Evolutionary conservation across 2,329 filamentous ascomycete genomes (phyloP).

Genomic region (Hymenoscyphus fructigenus): DNA sequence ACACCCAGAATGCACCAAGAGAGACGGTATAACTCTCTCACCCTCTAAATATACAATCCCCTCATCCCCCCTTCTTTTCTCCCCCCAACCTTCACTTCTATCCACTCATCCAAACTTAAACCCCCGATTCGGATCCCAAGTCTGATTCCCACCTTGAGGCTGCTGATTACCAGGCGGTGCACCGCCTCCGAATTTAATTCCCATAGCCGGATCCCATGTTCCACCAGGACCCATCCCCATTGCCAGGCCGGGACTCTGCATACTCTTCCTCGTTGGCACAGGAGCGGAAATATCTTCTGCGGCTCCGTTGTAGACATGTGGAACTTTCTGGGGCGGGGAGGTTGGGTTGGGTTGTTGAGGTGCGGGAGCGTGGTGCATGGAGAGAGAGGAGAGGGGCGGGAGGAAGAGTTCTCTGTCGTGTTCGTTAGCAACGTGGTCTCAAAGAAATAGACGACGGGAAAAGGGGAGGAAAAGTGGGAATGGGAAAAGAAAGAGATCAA

Average conservation of each 20-base stretch:
- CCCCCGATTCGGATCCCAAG: conserved; percentile 34
- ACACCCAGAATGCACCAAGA: not conserved
- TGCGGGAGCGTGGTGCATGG: conserved; percentile 16
- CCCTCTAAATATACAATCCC: not conserved
- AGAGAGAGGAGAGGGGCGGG: conserved; percentile 23
- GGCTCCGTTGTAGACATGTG: conserved; percentile 16
- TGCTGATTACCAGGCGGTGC: conserved; percentile 17
- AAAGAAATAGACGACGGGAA: not conserved
- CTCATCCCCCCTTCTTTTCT: not conserved
- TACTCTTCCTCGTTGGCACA: conserved; percentile 52
- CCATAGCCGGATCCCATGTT: conserved; percentile 79
- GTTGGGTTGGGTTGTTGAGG: conserved; percentile 16
- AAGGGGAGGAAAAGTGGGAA: not conserved
- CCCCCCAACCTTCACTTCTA: not conserved
- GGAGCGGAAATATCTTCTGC: conserved; percentile 43
- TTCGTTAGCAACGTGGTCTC: not conserved
- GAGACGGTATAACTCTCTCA: too few relatives aligned
- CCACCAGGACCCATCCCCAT: conserved; percentile 40
- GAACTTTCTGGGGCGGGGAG: conserved; percentile 21
- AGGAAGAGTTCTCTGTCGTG: conserved; percentile 32
- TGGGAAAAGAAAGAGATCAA: conserved; percentile 14
- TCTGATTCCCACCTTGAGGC: conserved; percentile 16
- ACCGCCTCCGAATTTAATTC: conserved; percentile 69
- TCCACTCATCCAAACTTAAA: conserved; percentile 29
- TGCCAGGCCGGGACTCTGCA: conserved; percentile 41